Evolutionary conservation across 108 stramenopile genomes (phyloP).

Genomic region (Seminavis robusta): DNA sequence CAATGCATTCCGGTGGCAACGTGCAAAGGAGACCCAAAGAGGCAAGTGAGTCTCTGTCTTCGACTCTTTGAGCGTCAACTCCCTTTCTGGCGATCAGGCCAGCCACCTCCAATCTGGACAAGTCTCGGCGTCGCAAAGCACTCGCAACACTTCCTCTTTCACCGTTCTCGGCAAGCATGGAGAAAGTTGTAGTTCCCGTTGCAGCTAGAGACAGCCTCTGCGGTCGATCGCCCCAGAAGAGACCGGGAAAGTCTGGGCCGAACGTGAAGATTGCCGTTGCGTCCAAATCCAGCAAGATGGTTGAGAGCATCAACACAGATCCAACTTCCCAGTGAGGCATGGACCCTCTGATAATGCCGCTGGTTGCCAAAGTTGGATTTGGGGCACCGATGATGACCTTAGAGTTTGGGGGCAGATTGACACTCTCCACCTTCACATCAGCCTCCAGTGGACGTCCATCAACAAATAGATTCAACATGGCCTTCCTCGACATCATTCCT

Average conservation of each 20-base stretch:
- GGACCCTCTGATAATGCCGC: slow-evolving; percentile 65
- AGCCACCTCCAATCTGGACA: slow-evolving; percentile 76
- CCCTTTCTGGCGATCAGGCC: no score
- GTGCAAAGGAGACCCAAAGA: slow-evolving; percentile 73
- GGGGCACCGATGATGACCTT: slow-evolving; percentile 74
- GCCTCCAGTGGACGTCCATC: slow-evolving; percentile 79
- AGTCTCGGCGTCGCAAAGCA: slow-evolving; percentile 67
- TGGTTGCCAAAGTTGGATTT: slow-evolving; percentile 68
- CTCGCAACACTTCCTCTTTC: slow-evolving; percentile 83
- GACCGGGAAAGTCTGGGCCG: slow-evolving; percentile 78
- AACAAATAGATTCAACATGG: slow-evolving; percentile 58
- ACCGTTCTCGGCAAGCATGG: slow-evolving; percentile 73
- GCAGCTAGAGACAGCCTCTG: slow-evolving; percentile 82
- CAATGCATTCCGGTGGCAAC: slow-evolving; percentile 58
- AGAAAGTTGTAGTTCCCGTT: slow-evolving; percentile 72
- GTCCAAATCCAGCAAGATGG: slow-evolving; percentile 63
- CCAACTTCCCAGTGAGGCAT: slow-evolving; percentile 83
- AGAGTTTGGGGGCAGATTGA: slow-evolving; percentile 76
- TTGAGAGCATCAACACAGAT: slow-evolving; percentile 61
- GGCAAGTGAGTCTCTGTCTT: slow-evolving; percentile 76
- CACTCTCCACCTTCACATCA: slow-evolving; percentile 73
- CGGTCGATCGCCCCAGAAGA: slow-evolving; percentile 88
- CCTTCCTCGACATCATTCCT: slow-evolving; percentile 73
- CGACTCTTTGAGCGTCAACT: slow-evolving; percentile 17
- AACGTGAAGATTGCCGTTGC: slow-evolving; percentile 79